Evolutionary conservation across 2,329 filamentous ascomycete species (phyloP), one percentile per base, ranked within the genome.

Genomic region (Colletotrichum musicola): DNA sequence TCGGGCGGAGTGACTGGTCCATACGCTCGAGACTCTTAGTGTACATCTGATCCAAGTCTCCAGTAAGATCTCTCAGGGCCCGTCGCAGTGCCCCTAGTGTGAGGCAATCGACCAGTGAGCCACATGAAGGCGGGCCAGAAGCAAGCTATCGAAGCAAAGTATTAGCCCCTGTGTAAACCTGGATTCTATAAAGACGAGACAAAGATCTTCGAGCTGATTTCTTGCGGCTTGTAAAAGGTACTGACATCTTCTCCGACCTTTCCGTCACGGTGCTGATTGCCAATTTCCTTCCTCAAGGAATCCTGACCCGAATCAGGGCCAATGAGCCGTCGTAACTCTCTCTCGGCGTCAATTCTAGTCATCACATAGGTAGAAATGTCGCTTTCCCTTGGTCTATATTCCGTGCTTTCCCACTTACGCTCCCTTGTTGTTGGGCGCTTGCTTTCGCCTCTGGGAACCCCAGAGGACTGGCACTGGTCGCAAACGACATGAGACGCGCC

Each of bases 241-340:
- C 56, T 59, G 9, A 59, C 56, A 59, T 59, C 22, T 59, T 50
- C 25, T 50, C 25, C 44, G 56, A 59, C 22, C 50, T 59, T n/a
- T 47, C 42, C 9, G 44, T 50, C n/a, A 50, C 25, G 13, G 56
- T 59, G 56, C 40, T 49, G 25, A 59, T 59, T 44, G 44, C 25
- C 18, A 27, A n/a, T 38, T 50, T 25, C 35, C 56, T 50, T 25
- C 35, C 56, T 46, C 3, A 25, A 40, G 44, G 30, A 16, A 7
- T 49, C 42, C 12, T 38, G 56, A 4, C 27, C 44, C 44, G 44
- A 30, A 49, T 18, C 42, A 46, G 42, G 14, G 44, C 22, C 9
- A 16, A 59, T 12, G 22, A 59, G 56, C 46, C 44, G 56, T 5
- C 42, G 25, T 10, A 59, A 46, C 4, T 50, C 47, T 38, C 42